phyloP scores from a whole-genome alignment of 768 basidiomycete genomes.

The Harrya chromipes region DNA sequence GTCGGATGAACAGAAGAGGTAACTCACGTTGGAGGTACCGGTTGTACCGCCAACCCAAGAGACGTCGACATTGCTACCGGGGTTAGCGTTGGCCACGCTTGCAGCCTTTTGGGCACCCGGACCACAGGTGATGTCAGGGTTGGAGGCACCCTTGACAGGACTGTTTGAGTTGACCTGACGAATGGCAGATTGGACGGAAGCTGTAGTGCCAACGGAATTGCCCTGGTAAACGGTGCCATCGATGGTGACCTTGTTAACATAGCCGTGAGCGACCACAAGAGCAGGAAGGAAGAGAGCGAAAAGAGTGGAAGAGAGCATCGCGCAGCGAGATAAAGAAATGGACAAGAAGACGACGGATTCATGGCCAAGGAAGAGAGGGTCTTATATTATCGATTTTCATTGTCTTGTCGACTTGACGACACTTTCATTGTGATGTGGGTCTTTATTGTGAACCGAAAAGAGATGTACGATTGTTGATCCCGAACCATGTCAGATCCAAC shows the following conservation, averaged over 20 bases:
- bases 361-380: no score
- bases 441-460: no score
- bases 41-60: conserved; percentile 48
- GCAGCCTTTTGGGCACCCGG: conserved; percentile 44
- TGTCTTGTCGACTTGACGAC: no score
- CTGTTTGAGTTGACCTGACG: conserved; percentile 41
- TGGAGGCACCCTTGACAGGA: conserved; percentile 55
- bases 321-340: conserved; percentile 19
- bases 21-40: conserved; percentile 28
- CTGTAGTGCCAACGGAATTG: conserved; percentile 26
- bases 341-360: no score
- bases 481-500: no score
- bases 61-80: conserved; percentile 53
- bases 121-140: conserved; percentile 59
- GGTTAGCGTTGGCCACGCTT: conserved; percentile 50
- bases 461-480: no score
- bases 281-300: conserved; percentile 19
- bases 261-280: conserved; percentile 30
- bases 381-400: no score
- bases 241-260: conserved; percentile 24
- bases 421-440: no score
- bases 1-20: neutral
- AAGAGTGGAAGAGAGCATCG: conserved; percentile 19
- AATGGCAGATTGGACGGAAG: conserved; percentile 35
- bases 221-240: conserved; percentile 30